Conservation (phyloP, 257 asterid genomes). For the Eucommia ulmoides region DNA sequence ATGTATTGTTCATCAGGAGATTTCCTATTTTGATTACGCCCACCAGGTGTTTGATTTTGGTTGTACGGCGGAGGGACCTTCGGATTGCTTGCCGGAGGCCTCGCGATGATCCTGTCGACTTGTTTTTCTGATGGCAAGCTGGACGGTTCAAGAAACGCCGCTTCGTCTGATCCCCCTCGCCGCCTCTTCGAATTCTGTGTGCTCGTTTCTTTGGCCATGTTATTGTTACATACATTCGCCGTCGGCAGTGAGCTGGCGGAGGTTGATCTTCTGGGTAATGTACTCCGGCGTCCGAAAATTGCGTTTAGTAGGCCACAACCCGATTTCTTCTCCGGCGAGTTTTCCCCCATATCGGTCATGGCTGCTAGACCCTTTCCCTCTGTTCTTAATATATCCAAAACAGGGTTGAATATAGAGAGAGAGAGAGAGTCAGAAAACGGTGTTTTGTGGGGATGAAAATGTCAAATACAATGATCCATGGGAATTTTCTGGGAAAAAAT, state of each 20-base stretch:
- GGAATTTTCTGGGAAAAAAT: background rate
- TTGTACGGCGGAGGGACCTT: conserved; percentile 23
- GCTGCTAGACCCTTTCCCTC: background rate
- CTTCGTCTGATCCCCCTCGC: background rate
- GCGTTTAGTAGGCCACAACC: conserved; percentile 67
- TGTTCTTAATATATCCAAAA: background rate
- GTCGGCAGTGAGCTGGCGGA: conserved; percentile 38
- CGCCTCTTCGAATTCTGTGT: conserved; percentile 14
- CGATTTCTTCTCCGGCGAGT: conserved; percentile 48
- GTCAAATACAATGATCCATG: background rate
- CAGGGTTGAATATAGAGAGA: background rate
- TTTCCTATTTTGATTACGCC: background rate
- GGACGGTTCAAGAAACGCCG: conserved; percentile 8
- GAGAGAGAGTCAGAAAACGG: background rate
- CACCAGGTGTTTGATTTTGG: conserved; percentile 14
- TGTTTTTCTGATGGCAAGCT: conserved; percentile 8
- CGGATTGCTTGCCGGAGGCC: conserved; percentile 45
- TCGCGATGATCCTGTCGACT: conserved; percentile 41
- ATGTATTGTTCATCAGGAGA: conserved; percentile 1
- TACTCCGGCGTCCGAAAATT: conserved; percentile 58
- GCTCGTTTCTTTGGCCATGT: conserved; percentile 20
- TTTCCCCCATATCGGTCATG: conserved; percentile 42
- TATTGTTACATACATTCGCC: conserved; percentile 6
- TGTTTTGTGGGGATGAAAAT: background rate
- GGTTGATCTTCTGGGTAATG: conserved; percentile 38